Evolutionary conservation across 2,329 filamentous ascomycete species (phyloP), one percentile per base, ranked within the genome.

Genomic region (Aspergillus caelatus): DNA sequence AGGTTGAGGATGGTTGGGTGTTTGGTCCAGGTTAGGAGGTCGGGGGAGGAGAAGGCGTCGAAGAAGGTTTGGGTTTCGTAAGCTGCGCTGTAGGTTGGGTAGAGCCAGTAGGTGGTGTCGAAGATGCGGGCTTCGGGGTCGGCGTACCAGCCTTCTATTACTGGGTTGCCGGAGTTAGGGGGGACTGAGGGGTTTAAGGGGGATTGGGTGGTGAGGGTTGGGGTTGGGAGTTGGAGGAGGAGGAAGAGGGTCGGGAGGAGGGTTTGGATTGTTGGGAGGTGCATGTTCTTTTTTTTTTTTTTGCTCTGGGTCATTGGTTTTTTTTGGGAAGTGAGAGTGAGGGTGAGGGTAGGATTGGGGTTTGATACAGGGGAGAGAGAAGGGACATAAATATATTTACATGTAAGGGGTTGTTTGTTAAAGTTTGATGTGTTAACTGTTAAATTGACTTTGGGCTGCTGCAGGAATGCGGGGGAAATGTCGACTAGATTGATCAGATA

Each of bases 101-200:
- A 85, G 28, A 84, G 78, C 81, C 81, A 85, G 71, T 82, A 84
- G 45, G 77, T 67, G 32, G 71, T 72, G 19, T 80, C 70, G 72
- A 83, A 85, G 70, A 81, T 79, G 58, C 78, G 81, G 30, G 75
- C 80, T 70, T 84, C 83, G 0, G 83, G 83, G 61, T 85, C 83
- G 9, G 82, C 83, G 67, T 85, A 85, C 81, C 81, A 83, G 57
- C 82, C 81, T 1, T 79, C 74, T 28, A 84, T 75, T 58, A 84
- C 80, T 7, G 83, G 83, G 61, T 85, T 85, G 45, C 73, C 72
- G 43, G 63, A 28, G 41, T 53, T n/a, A 34, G 54, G 60, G 61
- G 7, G 6, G 28, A 39, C 4, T 1, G 12, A 8, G 36, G 36
- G 36, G 36, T n/a, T 41, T 34, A 14, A 62, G 52, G 26, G 50